Conservation (phyloP, 768 basidiomycete genomes). For the Thelephora ganbajun region DNA sequence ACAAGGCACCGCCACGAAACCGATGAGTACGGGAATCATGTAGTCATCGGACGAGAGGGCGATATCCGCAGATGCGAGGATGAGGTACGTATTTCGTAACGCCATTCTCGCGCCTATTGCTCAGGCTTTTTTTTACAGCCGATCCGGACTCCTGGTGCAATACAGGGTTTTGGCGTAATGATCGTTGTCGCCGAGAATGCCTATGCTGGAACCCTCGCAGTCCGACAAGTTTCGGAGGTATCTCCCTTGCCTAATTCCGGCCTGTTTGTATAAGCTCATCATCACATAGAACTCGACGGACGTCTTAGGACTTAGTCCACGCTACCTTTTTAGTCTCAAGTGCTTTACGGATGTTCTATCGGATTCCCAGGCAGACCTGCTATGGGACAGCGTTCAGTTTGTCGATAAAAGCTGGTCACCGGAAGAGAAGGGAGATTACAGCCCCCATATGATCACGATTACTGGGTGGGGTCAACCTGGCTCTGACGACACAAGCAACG, state of each 20-base stretch:
- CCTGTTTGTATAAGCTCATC: neutral
- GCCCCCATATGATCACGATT: constrained; percentile 55
- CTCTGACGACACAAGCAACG: constrained; percentile 17
- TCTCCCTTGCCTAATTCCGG: constrained; percentile 5
- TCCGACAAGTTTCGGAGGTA: constrained; percentile 75
- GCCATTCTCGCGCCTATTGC: neutral
- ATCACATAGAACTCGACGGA: constrained; percentile 49
- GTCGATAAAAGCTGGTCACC: constrained; percentile 35
- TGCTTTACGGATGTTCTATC: constrained; percentile 64
- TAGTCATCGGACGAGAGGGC: constrained; percentile 59
- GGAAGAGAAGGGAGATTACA: constrained; percentile 27
- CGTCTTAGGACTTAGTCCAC: constrained; percentile 60
- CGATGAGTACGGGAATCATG: constrained; percentile 54
- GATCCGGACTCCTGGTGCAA: constrained; percentile 67
- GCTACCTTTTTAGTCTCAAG: constrained; percentile 52
- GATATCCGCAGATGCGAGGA: constrained; percentile 57
- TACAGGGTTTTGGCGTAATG: constrained; percentile 76
- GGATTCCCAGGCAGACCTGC: constrained; percentile 44
- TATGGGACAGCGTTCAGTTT: constrained; percentile 67
- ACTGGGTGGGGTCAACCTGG: constrained; percentile 62
- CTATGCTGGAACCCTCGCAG: constrained; percentile 36
- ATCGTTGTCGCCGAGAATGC: constrained; percentile 52
- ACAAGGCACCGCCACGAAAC: constrained; percentile 52
- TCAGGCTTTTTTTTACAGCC: constrained; percentile 28
- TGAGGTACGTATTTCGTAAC: constrained; percentile 27